A percentile compares a stretch with the other conserved stretches of the same genome.
Conservation (phyloP, 106 monocot species). For the Dioscorea dumetorum region DNA sequence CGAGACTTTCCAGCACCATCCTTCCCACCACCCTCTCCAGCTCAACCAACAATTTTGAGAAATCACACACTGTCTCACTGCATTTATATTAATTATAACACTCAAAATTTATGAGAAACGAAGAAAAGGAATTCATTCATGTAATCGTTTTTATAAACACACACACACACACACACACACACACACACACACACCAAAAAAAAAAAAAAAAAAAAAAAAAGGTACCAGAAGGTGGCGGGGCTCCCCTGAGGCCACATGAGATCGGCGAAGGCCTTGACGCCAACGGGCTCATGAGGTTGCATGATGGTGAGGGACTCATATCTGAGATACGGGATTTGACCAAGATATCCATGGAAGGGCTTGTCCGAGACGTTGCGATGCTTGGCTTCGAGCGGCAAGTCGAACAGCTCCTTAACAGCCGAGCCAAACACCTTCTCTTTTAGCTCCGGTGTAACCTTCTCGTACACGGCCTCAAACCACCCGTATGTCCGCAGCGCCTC, state of each 20-base stretch:
- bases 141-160: no score
- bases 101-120: no score
- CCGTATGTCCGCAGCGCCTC: conserved; percentile 2
- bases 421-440: neutral
- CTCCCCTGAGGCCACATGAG: neutral
- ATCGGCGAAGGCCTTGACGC: neutral
- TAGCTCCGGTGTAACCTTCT: neutral
- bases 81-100: no score
- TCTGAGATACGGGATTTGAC: neutral
- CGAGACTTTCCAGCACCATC: conserved; percentile 13
- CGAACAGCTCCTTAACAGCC: neutral
- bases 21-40: neutral
- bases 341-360: neutral
- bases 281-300: neutral
- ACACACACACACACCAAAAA: no score
- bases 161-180: no score
- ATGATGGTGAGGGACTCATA: neutral
- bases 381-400: neutral
- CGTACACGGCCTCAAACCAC: conserved; percentile 6
- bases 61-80: neutral
- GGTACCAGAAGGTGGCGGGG: neutral
- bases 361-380: neutral
- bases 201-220: no score
- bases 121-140: no score
- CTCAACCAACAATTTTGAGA: neutral